These are phyloP conservation scores for Fusarium bulbicola DNA, from an alignment of 2,329 filamentous ascomycete genomes.

Conservation along the genomic window DNA sequence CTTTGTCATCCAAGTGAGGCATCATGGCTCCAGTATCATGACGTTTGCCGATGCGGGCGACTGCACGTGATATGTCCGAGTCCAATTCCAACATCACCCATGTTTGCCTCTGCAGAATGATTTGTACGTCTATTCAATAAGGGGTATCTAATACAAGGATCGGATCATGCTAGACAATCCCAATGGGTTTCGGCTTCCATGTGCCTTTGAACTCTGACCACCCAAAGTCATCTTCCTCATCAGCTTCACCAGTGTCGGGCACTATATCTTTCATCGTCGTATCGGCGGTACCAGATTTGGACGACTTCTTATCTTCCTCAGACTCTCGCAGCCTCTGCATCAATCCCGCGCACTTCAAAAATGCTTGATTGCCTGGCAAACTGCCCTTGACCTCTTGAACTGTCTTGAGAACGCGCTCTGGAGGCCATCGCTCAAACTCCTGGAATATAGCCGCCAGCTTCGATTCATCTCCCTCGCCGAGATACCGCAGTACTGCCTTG, in stretches of 20 bases:
- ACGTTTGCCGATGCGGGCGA: conserved; percentile 27
- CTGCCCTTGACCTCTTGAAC: conserved; percentile 52
- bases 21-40: conserved; percentile 36
- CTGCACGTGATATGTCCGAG: conserved; percentile 34
- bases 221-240: conserved; percentile 38
- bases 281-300: conserved; percentile 1
- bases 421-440: conserved; percentile 50
- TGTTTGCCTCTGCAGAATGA: not conserved
- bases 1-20: conserved; percentile 40
- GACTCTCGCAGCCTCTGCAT: conserved; percentile 49
- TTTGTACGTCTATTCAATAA: not conserved
- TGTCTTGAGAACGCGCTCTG: conserved; percentile 48
- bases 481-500: conserved; percentile 50
- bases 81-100: not conserved
- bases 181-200: conserved; percentile 69
- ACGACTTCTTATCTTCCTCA: conserved; percentile 17
- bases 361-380: conserved; percentile 54
- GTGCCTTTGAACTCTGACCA: conserved; percentile 62
- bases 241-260: conserved; percentile 35
- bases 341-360: conserved; percentile 57
- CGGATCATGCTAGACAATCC: conserved; percentile 53
- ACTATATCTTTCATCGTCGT: conserved; percentile 19
- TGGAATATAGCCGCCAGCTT: conserved; percentile 38
- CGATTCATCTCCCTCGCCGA: conserved; percentile 48
- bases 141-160: conserved; percentile 21